A percentile compares a stretch with the other conserved stretches of the same genome.
These are phyloP conservation scores for Przewalskia tangutica DNA, from an alignment of 257 asterid species.

Conservation along the genomic window DNA sequence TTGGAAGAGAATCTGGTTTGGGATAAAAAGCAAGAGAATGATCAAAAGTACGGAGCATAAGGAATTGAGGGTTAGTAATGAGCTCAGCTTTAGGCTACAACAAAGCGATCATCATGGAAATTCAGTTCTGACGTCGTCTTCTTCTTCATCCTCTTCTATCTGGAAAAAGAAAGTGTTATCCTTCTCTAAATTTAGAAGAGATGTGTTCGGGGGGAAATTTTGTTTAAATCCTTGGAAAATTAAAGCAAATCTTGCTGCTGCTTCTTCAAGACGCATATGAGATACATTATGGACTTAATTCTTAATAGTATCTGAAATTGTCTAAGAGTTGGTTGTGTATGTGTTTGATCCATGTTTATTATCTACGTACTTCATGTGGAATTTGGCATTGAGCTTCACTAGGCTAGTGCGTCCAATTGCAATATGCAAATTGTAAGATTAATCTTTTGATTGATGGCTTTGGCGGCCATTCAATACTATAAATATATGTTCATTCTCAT, in stretches of 20 bases:
- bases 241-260: not conserved
- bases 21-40: constrained; percentile 10
- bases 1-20: not conserved
- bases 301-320: not conserved
- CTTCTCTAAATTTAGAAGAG: constrained; percentile 9
- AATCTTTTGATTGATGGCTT: no score
- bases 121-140: not conserved
- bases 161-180: not conserved
- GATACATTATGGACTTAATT: not conserved
- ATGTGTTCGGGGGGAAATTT: constrained; percentile 3
- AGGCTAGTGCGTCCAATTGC: no score
- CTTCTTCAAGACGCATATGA: not conserved
- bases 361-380: no score
- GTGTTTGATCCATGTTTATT: no score
- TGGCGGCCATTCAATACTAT: no score
- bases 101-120: not conserved
- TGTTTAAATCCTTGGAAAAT: constrained; percentile 12
- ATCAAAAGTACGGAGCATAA: not conserved
- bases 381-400: no score
- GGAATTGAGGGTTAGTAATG: not conserved
- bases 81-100: constrained; percentile 3
- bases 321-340: not conserved
- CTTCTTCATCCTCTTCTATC: constrained; percentile 3
- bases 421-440: no score
- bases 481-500: no score